Conservation (phyloP, 169 alveolate genomes). For the Babesia sp. region DNA sequence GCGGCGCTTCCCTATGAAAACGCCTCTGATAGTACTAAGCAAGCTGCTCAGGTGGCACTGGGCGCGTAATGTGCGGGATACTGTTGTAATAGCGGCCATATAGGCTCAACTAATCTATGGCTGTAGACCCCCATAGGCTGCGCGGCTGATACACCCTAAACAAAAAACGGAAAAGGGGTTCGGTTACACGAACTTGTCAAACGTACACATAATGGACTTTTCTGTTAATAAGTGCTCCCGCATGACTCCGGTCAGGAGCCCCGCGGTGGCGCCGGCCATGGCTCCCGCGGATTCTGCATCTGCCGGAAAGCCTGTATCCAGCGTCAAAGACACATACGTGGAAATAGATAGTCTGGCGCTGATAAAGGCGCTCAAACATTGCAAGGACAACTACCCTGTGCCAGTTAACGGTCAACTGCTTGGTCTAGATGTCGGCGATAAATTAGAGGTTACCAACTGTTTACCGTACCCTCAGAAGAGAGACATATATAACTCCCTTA, state of each 20-base stretch:
- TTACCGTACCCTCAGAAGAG: conserved; percentile 85
- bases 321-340: conserved; percentile 59
- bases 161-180: neutral
- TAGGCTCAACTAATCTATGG: neutral
- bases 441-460: conserved; percentile 82
- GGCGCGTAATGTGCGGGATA: neutral
- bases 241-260: conserved; percentile 2
- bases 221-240: conserved; percentile 18
- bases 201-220: conserved; percentile 21
- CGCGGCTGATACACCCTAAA: neutral
- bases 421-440: conserved; percentile 80
- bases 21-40: neutral
- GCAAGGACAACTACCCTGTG: conserved; percentile 81
- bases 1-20: neutral
- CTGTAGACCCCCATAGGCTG: conserved; percentile 11
- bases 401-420: conserved; percentile 85
- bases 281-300: conserved; percentile 25
- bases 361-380: conserved; percentile 80
- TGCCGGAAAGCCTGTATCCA: neutral
- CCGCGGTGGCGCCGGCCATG: neutral
- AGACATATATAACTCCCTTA: conserved; percentile 72
- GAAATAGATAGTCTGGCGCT: conserved; percentile 78
- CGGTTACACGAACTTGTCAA: neutral
- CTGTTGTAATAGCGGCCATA: neutral
- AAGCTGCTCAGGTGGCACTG: neutral